These are phyloP conservation scores for Neophaeococcomyces aloes DNA, from an alignment of 2,329 filamentous ascomycete species.

Conservation along the genomic window DNA sequence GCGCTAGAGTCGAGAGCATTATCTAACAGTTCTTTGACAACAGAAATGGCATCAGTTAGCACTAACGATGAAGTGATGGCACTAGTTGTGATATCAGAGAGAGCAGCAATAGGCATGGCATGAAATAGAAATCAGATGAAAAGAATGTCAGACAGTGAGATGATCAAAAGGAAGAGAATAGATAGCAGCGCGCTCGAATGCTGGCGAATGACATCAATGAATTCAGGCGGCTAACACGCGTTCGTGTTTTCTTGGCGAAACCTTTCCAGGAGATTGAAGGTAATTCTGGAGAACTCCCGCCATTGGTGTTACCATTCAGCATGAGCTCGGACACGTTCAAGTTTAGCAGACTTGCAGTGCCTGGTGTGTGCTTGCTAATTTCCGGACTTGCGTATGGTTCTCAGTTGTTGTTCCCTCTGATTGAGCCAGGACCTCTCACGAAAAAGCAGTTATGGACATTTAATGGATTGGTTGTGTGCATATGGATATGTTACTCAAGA, in stretches of 20 bases:
- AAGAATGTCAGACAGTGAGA: background rate
- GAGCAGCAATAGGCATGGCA: slow-evolving; percentile 34
- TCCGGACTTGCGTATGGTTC: slow-evolving; percentile 50
- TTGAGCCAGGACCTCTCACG: slow-evolving; percentile 45
- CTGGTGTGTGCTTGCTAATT: slow-evolving; percentile 45
- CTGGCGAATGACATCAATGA: background rate
- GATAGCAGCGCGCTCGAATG: background rate
- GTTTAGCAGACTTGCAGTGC: slow-evolving; percentile 37
- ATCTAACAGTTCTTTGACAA: slow-evolving; percentile 56
- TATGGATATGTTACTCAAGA: slow-evolving; percentile 49
- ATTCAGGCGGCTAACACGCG: background rate
- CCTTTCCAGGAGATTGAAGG: too few relatives aligned
- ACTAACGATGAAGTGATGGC: slow-evolving; percentile 49
- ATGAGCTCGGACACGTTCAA: slow-evolving; percentile 3
- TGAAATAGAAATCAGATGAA: slow-evolving; percentile 2
- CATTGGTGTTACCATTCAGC: too few relatives aligned
- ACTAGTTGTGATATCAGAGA: slow-evolving; percentile 34
- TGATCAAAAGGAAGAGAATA: background rate
- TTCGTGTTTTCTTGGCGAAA: slow-evolving; percentile 1
- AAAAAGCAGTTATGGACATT: slow-evolving; percentile 35
- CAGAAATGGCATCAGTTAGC: slow-evolving; percentile 45
- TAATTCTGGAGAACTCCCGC: too few relatives aligned
- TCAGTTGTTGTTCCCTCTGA: slow-evolving; percentile 45
- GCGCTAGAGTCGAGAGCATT: slow-evolving; percentile 57
- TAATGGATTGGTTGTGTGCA: slow-evolving; percentile 44